Evolutionary conservation across 352 stramenopile species (phyloP).

Genomic region (Phytophthora lateralis): DNA sequence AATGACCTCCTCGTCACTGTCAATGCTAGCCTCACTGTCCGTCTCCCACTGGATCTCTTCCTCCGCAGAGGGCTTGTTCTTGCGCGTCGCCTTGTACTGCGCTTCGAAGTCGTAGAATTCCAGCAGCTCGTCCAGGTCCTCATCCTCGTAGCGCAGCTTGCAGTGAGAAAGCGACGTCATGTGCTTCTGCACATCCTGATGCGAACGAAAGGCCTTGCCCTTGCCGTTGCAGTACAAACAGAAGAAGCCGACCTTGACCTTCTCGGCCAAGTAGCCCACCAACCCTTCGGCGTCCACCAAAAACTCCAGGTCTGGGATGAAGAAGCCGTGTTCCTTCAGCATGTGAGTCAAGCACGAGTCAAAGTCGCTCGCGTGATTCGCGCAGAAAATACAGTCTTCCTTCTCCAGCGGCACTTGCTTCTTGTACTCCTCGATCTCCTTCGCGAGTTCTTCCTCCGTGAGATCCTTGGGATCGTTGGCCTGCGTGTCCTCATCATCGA

Average conservation of each 20-base stretch:
- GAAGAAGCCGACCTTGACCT: constrained; percentile 94
- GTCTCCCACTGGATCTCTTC: constrained; percentile 78
- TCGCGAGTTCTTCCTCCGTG: constrained; percentile 61
- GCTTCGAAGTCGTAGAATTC: constrained; percentile 92
- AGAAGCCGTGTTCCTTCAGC: constrained; percentile 94
- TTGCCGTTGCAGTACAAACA: constrained; percentile 96
- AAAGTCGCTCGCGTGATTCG: constrained; percentile 62
- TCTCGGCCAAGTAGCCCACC: constrained; percentile 94
- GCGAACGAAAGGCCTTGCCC: constrained; percentile 88
- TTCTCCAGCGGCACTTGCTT: constrained; percentile 75
- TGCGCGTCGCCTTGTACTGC: constrained; percentile 65
- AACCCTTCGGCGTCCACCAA: constrained; percentile 90
- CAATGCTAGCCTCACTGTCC: constrained; percentile 79
- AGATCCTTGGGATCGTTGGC: constrained; percentile 36
- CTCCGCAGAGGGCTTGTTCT: constrained; percentile 37
- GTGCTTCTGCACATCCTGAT: constrained; percentile 94
- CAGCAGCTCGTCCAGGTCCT: constrained; percentile 89
- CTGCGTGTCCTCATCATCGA: constrained; percentile 29
- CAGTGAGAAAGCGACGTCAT: constrained; percentile 94
- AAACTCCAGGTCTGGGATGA: constrained; percentile 95
- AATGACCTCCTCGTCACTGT: constrained; percentile 76
- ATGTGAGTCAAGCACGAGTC: constrained; percentile 90
- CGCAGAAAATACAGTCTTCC: constrained; percentile 88
- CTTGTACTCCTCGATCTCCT: constrained; percentile 81
- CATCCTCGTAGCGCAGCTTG: constrained; percentile 91